Base-by-base conservation (phyloP, 1,284 basidiomycete genomes). In the Cerrena zonata region DNA sequence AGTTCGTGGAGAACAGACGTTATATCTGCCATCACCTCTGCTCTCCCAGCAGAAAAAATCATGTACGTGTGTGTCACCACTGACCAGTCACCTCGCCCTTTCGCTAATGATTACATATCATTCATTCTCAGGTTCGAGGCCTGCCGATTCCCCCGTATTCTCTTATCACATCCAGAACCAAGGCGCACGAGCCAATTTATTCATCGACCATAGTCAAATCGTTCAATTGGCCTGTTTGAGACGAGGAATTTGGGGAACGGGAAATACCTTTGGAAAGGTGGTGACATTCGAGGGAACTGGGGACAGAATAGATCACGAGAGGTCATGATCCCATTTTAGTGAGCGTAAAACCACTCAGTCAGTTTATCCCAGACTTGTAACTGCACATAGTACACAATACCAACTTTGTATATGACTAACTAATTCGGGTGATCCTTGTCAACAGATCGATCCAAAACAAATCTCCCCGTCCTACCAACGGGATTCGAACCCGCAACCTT, bases 241-340 rank as follows among this genome's bases (percentile, higher is more conserved):
- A 46, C 68, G 69, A 36, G 74, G 74, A 18, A 73, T 76, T 26
- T 76, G 73, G 74, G 73, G 73, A 19, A 74, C 72, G 15, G 70
- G 65, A 51, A 66, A 61, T 46, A 76, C 74, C 47, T 74, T 72
- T 57, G 65, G 62, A 25, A 59, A 64, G 26, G 62, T 71, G 18
- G 64, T 70, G 22, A 69, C 69, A 2, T 70, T 70, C 45, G 63
- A 65, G 41, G 62, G 48, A 22, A 42, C 41, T n/a, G 30, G 30
- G 7, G 30, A 34, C n/a, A n/a, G n/a, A n/a, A n/a, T n/a, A n/a
- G n/a, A n/a, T n/a, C n/a, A n/a, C n/a, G n/a, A n/a, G n/a, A n/a
- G n/a, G n/a, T n/a, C n/a, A n/a, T n/a, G n/a, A n/a, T n/a, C n/a
- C n/a, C n/a, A n/a, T n/a, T n/a, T n/a, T n/a, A n/a, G n/a, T n/a